Evolutionary conservation across 768 basidiomycete genomes (phyloP).

Genomic region (Trametes maxima): DNA sequence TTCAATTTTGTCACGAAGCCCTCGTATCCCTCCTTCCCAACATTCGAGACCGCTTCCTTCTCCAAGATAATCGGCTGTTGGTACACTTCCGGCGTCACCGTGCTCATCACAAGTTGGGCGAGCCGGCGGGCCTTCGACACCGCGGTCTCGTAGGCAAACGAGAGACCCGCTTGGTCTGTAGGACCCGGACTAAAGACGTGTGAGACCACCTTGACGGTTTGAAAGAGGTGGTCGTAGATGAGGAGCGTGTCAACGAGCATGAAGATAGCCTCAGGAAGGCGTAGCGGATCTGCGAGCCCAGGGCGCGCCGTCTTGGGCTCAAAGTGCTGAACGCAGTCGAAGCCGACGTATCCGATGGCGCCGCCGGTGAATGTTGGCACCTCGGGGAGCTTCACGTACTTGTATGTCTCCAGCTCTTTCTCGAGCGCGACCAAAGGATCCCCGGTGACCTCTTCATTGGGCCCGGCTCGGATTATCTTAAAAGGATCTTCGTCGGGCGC

Average conservation of each 20-base stretch:
- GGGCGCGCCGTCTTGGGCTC: constrained; percentile 87
- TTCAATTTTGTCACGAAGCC: constrained; percentile 89
- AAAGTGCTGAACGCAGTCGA: constrained; percentile 95
- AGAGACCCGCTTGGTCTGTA: constrained; percentile 64
- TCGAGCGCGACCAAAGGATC: constrained; percentile 88
- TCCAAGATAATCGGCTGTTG: constrained; percentile 69
- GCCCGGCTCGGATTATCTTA: constrained; percentile 89
- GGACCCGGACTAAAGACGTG: constrained; percentile 88
- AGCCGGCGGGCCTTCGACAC: constrained; percentile 79
- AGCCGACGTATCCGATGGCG: constrained; percentile 95
- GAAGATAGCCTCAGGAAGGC: constrained; percentile 94
- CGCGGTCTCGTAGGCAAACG: constrained; percentile 88
- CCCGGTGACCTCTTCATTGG: constrained; percentile 77
- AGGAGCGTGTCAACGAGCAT: constrained; percentile 96
- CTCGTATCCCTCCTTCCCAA: constrained; percentile 93
- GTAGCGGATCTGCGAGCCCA: constrained; percentile 67
- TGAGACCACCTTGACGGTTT: constrained; percentile 92
- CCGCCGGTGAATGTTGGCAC: constrained; percentile 96
- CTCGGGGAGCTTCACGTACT: constrained; percentile 90
- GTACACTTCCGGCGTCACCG: constrained; percentile 61
- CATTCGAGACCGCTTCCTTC: constrained; percentile 79
- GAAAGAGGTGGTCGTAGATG: constrained; percentile 96
- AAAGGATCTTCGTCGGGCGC: constrained; percentile 68
- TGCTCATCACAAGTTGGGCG: constrained; percentile 63
- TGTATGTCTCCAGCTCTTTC: constrained; percentile 81